These are phyloP conservation scores for Solanum corneliomulleri DNA, from an alignment of 257 asterid species.

Conservation along the genomic window DNA sequence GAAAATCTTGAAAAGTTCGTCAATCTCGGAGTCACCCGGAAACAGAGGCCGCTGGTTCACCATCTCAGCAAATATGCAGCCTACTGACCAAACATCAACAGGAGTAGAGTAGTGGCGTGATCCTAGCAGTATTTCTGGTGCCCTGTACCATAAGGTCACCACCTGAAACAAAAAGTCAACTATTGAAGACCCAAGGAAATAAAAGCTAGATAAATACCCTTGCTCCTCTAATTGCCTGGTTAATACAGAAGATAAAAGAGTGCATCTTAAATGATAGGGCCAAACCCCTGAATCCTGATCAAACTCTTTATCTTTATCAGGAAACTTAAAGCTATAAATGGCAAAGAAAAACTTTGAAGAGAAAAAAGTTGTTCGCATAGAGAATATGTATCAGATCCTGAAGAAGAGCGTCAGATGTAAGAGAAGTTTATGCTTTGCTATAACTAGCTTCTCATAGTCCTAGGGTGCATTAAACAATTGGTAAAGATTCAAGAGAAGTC, in stretches of 20 bases:
- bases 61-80: constrained; percentile 98
- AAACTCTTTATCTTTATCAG: neutral
- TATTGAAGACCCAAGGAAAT: neutral
- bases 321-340: neutral
- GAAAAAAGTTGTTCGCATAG: neutral
- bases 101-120: constrained; percentile 92
- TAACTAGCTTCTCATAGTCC: neutral
- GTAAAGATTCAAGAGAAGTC: neutral
- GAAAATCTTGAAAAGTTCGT: constrained; percentile 75
- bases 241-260: neutral
- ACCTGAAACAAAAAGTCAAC: constrained; percentile 38
- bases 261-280: neutral
- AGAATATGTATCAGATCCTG: neutral
- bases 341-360: neutral
- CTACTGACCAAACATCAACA: constrained; percentile 94
- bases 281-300: neutral
- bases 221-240: neutral
- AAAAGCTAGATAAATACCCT: neutral
- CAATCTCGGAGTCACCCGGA: constrained; percentile 97
- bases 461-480: neutral
- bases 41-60: constrained; percentile 65
- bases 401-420: neutral
- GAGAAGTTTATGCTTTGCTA: neutral
- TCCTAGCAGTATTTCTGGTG: constrained; percentile 95
- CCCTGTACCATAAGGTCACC: constrained; percentile 96